Conservation (phyloP, 768 basidiomycete genomes). For the Termitomyces sp. region DNA sequence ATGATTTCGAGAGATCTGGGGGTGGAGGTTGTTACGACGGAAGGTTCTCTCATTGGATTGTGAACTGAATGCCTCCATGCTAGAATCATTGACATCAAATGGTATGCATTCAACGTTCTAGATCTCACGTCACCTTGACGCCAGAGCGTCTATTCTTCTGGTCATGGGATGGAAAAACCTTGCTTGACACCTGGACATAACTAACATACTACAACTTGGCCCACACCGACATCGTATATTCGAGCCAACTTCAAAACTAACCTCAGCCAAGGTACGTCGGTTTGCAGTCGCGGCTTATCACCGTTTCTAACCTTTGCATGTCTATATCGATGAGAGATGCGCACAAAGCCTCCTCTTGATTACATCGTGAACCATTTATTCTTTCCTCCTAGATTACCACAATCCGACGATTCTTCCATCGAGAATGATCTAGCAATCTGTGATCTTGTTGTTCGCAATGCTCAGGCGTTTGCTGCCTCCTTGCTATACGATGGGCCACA, state of each 20-base stretch:
- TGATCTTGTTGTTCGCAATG: constrained; percentile 17
- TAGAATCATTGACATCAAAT: no score
- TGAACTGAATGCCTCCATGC: no score
- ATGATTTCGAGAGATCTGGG: no score
- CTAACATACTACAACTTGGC: not conserved
- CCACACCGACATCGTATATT: not conserved
- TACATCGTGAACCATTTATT: constrained; percentile 45
- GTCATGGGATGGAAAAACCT: not conserved
- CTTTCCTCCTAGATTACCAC: constrained; percentile 40
- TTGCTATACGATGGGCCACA: constrained; percentile 10
- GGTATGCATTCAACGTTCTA: no score
- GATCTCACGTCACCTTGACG: no score
- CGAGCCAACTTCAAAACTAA: not conserved
- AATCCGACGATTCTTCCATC: constrained; percentile 28
- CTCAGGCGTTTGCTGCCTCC: constrained; percentile 18
- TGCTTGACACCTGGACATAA: not conserved
- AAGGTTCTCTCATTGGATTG: no score
- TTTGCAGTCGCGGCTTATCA: not conserved
- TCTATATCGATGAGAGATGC: not conserved
- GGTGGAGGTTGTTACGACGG: no score
- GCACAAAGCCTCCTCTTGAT: constrained; percentile 6
- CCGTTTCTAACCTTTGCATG: no score
- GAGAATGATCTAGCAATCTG: constrained; percentile 27
- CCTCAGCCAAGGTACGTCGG: not conserved
- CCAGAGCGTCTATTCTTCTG: no score